Conservation (phyloP, 2,329 filamentous ascomycete species). For the Nothophoma quercina region DNA sequence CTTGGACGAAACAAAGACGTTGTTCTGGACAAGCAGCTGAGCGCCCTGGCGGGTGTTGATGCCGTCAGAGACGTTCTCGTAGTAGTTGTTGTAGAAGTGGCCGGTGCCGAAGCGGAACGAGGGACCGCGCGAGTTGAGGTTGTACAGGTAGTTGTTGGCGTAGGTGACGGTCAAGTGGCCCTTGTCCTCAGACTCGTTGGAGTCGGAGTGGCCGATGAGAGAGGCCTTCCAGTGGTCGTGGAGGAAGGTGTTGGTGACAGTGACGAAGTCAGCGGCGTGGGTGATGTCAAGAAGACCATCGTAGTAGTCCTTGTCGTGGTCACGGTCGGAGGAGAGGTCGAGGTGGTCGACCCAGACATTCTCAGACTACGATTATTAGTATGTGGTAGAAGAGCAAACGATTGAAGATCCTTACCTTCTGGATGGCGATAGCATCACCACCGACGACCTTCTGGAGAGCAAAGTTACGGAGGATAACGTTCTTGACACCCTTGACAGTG, state of each 20-base stretch:
- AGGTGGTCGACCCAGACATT: slow-evolving; percentile 73
- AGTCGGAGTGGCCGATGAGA: slow-evolving; percentile 67
- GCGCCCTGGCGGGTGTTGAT: slow-evolving; percentile 55
- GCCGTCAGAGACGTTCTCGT: slow-evolving; percentile 48
- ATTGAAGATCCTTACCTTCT: slow-evolving; percentile 41
- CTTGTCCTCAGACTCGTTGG: slow-evolving; percentile 64
- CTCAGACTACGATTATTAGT: slow-evolving; percentile 35
- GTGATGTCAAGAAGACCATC: slow-evolving; percentile 72
- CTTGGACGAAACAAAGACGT: slow-evolving; percentile 45
- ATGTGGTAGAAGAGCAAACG: slow-evolving; percentile 50
- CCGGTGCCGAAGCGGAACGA: slow-evolving; percentile 71
- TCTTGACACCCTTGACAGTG: slow-evolving; percentile 57
- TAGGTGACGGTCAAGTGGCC: slow-evolving; percentile 71
- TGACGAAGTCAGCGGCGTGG: slow-evolving; percentile 69
- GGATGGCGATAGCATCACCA: slow-evolving; percentile 62
- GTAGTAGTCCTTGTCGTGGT: slow-evolving; percentile 73
- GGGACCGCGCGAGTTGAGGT: slow-evolving; percentile 70
- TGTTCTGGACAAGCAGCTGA: slow-evolving; percentile 54
- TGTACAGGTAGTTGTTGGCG: slow-evolving; percentile 70
- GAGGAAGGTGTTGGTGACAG: slow-evolving; percentile 61
- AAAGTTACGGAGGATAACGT: slow-evolving; percentile 66
- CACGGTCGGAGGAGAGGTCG: slow-evolving; percentile 67
- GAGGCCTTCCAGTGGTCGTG: slow-evolving; percentile 68
- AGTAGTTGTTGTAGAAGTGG: slow-evolving; percentile 66
- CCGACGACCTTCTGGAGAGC: slow-evolving; percentile 59